These are phyloP conservation scores for Hyaloscypha finlandica DNA, from an alignment of 495 filamentous ascomycete species.

Conservation along the genomic window DNA sequence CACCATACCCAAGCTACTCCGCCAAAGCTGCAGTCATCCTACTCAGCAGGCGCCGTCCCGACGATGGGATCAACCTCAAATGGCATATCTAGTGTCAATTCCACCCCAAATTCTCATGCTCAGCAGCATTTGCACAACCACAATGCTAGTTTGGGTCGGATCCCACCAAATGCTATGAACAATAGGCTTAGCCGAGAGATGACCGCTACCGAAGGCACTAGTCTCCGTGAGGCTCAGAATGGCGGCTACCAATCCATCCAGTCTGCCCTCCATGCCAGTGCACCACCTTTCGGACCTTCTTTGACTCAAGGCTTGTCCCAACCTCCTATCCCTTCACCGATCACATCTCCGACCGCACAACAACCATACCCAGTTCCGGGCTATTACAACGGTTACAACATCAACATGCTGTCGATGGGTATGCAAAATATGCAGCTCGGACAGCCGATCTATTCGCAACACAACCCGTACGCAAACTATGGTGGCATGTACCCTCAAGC, in stretches of 20 bases:
- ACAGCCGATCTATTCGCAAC: slow-evolving; percentile 49
- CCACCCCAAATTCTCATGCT: slow-evolving; percentile 64
- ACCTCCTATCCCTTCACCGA: slow-evolving; percentile 38
- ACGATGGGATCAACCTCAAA: slow-evolving; percentile 63
- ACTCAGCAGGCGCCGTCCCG: slow-evolving; percentile 88
- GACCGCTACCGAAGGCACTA: slow-evolving; percentile 48
- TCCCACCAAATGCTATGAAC: slow-evolving; percentile 61
- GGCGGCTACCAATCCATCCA: slow-evolving; percentile 53
- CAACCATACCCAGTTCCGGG: slow-evolving; percentile 39
- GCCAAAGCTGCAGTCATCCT: slow-evolving; percentile 80
- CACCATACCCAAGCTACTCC: slow-evolving; percentile 51
- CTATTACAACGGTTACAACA: slow-evolving; percentile 52
- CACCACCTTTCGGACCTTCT: slow-evolving; percentile 66
- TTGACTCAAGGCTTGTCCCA: slow-evolving; percentile 39
- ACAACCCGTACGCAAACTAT: slow-evolving; percentile 49
- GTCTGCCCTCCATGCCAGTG: slow-evolving; percentile 76
- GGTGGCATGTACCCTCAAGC: slow-evolving; percentile 44
- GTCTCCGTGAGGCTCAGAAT: slow-evolving; percentile 47
- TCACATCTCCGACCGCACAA: slow-evolving; percentile 32
- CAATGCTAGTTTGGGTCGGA: slow-evolving; percentile 77
- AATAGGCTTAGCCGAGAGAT: slow-evolving; percentile 70
- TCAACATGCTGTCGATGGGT: slow-evolving; percentile 54
- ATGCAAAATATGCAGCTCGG: slow-evolving; percentile 61
- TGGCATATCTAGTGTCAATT: slow-evolving; percentile 39
- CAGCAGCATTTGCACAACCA: slow-evolving; percentile 83